Base-by-base conservation (phyloP, 495 filamentous ascomycete genomes). In the Amniculicola lignicola region DNA sequence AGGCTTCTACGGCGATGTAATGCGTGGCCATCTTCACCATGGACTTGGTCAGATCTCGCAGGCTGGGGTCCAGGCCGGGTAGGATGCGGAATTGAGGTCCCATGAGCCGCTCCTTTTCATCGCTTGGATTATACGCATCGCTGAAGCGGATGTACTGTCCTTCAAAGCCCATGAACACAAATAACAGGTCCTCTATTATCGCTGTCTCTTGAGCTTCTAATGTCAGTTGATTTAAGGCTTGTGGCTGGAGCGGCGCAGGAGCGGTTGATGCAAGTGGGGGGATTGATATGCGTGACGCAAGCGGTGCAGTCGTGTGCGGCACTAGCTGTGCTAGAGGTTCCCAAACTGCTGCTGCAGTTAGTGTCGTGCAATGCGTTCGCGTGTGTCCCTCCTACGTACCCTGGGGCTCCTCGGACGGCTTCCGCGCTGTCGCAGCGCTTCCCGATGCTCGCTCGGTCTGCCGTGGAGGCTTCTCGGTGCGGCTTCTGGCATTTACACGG, bases 141-240 rank as follows among this genome's bases (percentile, higher is more conserved):
- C 77, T 77, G 61, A 89, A 97, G 54, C 90, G 89, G 60, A 97
- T 87, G 69, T 96, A 96, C 69, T 95, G 90, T 23, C 93, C 93
- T 72, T 98, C 93, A 57, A 89, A 94, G n/a, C 93, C 93, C 92
- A 97, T 96, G 60, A 96, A 92, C 2, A 94, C 90, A 68, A 90
- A 96, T 28, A 96, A 69, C 18, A 98, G 72, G 63, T 98, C 93
- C 59, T 96, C 91, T 44, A 97, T 72, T 10, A 97, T 86, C 2
- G 82, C 86, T 10, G 80, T 79, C 70, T 98, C 93, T 67, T 98
- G 93, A 6, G 76, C 81, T 53, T 93, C 85, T 18, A 89, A 71
- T 1, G 87, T 80, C 54, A 96, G 71, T 43, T 86, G 79, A 49
- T 82, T 77, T 3, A 97, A 77, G 21, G 88, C 79, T 52, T 72